Conservation (phyloP, 169 alveolate species). For the Plasmodium fragile region DNA sequence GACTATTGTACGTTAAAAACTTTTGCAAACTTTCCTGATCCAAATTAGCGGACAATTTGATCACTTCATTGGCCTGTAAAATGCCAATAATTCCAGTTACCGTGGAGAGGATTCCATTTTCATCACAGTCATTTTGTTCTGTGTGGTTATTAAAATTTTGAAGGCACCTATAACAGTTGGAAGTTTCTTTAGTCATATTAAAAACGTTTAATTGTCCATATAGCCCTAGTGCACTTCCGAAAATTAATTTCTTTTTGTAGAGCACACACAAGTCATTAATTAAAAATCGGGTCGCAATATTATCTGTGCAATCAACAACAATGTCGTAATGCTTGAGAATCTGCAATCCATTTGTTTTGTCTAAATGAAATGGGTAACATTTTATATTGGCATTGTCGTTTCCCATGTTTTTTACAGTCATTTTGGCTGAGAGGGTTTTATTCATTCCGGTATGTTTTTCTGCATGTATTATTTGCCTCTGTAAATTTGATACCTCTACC, state of each 20-base stretch:
- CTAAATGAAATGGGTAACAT: conserved; percentile 79
- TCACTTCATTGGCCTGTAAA: conserved; percentile 85
- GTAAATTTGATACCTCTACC: conserved; percentile 87
- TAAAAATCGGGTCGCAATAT: conserved; percentile 81
- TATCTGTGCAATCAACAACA: conserved; percentile 84
- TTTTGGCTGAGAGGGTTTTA: conserved; percentile 86
- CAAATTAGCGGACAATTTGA: conserved; percentile 78
- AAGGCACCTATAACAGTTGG: conserved; percentile 83
- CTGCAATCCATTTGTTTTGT: conserved; percentile 79
- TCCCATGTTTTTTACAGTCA: conserved; percentile 72
- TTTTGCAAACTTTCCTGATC: conserved; percentile 66
- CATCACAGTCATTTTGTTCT: conserved; percentile 79
- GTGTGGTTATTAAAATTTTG: conserved; percentile 74
- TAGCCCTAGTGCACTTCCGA: conserved; percentile 82
- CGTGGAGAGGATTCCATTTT: conserved; percentile 83
- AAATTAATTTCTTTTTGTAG: conserved; percentile 80
- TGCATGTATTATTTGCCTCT: conserved; percentile 88
- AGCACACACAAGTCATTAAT: conserved; percentile 83
- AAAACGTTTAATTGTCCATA: conserved; percentile 85
- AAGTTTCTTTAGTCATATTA: conserved; percentile 25
- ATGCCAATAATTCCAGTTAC: conserved; percentile 85
- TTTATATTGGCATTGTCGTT: conserved; percentile 74
- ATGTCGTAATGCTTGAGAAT: conserved; percentile 81
- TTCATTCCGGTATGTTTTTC: conserved; percentile 84
- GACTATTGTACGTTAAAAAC: conserved; percentile 79